Base-by-base conservation (phyloP, 225 moss, liverwort and hornwort species). In the Ulota crispa region DNA sequence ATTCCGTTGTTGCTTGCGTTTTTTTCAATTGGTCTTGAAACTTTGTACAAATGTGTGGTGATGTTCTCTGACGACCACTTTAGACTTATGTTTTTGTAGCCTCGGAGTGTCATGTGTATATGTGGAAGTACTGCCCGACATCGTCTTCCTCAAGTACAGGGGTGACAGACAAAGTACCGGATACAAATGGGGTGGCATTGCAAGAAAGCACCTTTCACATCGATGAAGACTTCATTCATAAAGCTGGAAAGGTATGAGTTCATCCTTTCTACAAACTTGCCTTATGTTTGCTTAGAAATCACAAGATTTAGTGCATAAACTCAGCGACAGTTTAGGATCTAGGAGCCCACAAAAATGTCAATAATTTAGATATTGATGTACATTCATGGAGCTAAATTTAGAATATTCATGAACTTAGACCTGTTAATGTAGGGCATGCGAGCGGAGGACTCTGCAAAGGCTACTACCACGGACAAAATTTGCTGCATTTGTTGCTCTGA, bases 401-500 rank as follows among this genome's bases (percentile, higher is more conserved):
- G 18, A 42, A 18, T 77, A 37, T 77, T 67, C 43, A 72, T 62
- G 56, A 41, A 43, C 19, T 53, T 52, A 36, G 78, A n/a, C 50
- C 73, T 53, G 27, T 78, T 52, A 28, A 71, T 78, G 52, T 83
- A 88, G 79, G 43, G 55, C 42, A 77, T 75, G 68, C 63, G n/a
- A 60, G 37, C 59, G 69, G 88, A 89, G 77, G 86, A 89, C 56
- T 60, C 79, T 50, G 27, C 61, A 67, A 78, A 80, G 42, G 50
- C 55, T 26, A 80, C 52, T 26, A 80, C 53, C 39, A 42, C 78
- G 24, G 93, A 96, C 84, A 92, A 93, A 55, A 96, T 99, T 12
- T 99, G 93, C 76, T 95, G 94, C 82, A 86, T 99, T 11, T 94
- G 95, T 67, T 94, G 92, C 83, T 93, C 94, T 79, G 87, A 92